Conservation (phyloP, 2,329 filamentous ascomycete species). For the Fusarium sp. region DNA sequence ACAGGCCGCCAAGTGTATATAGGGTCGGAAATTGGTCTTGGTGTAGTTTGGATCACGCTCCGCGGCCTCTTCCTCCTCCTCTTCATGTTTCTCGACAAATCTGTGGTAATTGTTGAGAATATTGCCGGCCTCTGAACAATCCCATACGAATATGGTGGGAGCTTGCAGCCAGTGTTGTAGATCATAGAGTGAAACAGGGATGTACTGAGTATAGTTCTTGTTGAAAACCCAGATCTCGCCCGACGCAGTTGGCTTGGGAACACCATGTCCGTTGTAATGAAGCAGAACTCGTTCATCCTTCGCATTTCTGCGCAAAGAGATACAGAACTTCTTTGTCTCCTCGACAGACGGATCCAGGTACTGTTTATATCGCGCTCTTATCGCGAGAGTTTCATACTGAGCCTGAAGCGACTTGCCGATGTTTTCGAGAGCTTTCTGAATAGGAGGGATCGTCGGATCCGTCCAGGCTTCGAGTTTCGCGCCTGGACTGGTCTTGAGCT, state of each 20-base stretch:
- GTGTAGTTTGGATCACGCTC: conserved; percentile 85
- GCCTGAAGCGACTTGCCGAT: conserved; percentile 97
- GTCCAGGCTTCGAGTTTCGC: conserved; percentile 98
- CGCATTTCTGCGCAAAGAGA: conserved; percentile 88
- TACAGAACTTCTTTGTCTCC: conserved; percentile 96
- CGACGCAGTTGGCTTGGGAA: conserved; percentile 93
- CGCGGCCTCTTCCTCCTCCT: conserved; percentile 83
- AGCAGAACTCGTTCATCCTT: conserved; percentile 97
- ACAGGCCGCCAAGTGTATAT: conserved; percentile 93
- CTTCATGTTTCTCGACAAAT: conserved; percentile 94
- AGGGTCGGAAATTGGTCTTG: conserved; percentile 76
- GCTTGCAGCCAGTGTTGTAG: conserved; percentile 95
- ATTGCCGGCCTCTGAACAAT: conserved; percentile 95
- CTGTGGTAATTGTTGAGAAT: conserved; percentile 95
- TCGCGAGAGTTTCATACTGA: conserved; percentile 95
- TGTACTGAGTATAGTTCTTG: conserved; percentile 98
- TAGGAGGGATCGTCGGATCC: conserved; percentile 84
- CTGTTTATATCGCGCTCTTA: conserved; percentile 97
- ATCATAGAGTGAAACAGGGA: conserved; percentile 95
- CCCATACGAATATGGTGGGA: conserved; percentile 96
- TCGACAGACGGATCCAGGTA: conserved; percentile 97
- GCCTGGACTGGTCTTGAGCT: conserved; percentile 93
- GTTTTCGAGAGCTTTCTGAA: conserved; percentile 88
- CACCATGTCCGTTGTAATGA: conserved; percentile 98
- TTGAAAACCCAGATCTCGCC: conserved; percentile 99